Evolutionary conservation across 2,329 filamentous ascomycete genomes (phyloP).

Genomic region (Fusarium longipes): DNA sequence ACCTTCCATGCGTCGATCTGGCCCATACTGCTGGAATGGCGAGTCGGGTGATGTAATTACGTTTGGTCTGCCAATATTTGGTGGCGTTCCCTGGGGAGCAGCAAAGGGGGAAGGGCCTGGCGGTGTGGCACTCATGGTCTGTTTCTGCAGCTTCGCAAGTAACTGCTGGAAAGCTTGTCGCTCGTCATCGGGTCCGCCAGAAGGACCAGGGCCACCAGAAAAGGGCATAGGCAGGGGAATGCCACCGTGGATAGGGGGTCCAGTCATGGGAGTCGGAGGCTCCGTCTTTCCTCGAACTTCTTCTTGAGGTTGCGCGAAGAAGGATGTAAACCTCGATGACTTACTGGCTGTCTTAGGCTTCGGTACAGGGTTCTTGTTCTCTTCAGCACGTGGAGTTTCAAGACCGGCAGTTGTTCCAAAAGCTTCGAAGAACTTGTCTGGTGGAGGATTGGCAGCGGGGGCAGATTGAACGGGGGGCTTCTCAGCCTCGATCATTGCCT

Average conservation of each 20-base stretch:
- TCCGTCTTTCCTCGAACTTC: slow-evolving; percentile 64
- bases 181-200: slow-evolving; percentile 69
- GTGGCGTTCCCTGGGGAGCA: slow-evolving; percentile 51
- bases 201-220: slow-evolving; percentile 45
- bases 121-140: slow-evolving; percentile 60
- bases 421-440: slow-evolving; percentile 81
- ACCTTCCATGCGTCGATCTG: slow-evolving; percentile 57
- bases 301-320: slow-evolving; percentile 69
- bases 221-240: slow-evolving; percentile 35
- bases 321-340: slow-evolving; percentile 86
- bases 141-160: slow-evolving; percentile 80
- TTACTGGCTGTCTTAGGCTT: slow-evolving; percentile 71
- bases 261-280: slow-evolving; percentile 57
- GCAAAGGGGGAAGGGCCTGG: slow-evolving; percentile 58
- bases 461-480: slow-evolving; percentile 68
- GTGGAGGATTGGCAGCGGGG: slow-evolving; percentile 72
- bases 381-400: slow-evolving; percentile 65
- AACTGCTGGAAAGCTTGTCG: slow-evolving; percentile 88
- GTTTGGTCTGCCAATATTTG: slow-evolving; percentile 51
- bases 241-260: slow-evolving; percentile 30
- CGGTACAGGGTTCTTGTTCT: slow-evolving; percentile 56
- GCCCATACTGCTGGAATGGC: slow-evolving; percentile 59
- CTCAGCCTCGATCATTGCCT: slow-evolving; percentile 57
- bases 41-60: slow-evolving; percentile 59
- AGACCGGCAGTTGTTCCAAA: slow-evolving; percentile 57